These are phyloP conservation scores for Copromyces sp. DNA, from an alignment of 495 filamentous ascomycete genomes.

Conservation along the genomic window DNA sequence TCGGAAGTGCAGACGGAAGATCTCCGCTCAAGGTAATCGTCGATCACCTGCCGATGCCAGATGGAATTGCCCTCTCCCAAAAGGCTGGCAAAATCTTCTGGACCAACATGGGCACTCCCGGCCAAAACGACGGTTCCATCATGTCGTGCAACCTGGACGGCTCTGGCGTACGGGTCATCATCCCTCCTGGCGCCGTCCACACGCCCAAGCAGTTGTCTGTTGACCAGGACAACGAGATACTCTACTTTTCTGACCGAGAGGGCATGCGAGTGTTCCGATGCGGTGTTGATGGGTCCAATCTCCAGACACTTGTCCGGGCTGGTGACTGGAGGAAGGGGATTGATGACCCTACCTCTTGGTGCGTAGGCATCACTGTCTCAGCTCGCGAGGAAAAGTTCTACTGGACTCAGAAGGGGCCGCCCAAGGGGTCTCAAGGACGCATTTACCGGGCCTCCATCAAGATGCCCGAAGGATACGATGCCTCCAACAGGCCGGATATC, in stretches of 20 bases:
- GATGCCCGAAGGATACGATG: conserved; percentile 18
- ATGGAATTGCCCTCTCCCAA: conserved; percentile 32
- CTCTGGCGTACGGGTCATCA: conserved; percentile 17
- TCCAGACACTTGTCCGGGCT: conserved; percentile 33
- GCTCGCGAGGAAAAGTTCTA: conserved; percentile 31
- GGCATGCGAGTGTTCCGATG: conserved; percentile 38
- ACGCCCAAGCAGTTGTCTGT: conserved; percentile 46
- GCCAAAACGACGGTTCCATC: conserved; percentile 33
- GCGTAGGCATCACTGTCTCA: conserved; percentile 42
- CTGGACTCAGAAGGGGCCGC: conserved; percentile 48
- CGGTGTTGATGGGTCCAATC: conserved; percentile 35
- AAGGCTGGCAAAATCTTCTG: conserved; percentile 31
- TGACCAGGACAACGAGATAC: conserved; percentile 12
- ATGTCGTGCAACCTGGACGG: conserved; percentile 38
- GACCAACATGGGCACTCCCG: conserved; percentile 37
- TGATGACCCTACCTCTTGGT: conserved; percentile 36
- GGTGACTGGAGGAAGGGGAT: conserved; percentile 16
- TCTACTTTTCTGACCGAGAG: conserved; percentile 49
- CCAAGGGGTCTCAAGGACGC: conserved; percentile 34
- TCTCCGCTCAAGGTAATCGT: conserved; percentile 11
- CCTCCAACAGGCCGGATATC: conserved; percentile 26
- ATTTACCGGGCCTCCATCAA: conserved; percentile 35
- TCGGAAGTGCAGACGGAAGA: conserved; percentile 17
- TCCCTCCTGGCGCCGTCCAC: conserved; percentile 31
- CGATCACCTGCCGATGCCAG: conserved; percentile 22